Base-by-base conservation (phyloP, 345 rosid species). In the Boechera stricta region DNA sequence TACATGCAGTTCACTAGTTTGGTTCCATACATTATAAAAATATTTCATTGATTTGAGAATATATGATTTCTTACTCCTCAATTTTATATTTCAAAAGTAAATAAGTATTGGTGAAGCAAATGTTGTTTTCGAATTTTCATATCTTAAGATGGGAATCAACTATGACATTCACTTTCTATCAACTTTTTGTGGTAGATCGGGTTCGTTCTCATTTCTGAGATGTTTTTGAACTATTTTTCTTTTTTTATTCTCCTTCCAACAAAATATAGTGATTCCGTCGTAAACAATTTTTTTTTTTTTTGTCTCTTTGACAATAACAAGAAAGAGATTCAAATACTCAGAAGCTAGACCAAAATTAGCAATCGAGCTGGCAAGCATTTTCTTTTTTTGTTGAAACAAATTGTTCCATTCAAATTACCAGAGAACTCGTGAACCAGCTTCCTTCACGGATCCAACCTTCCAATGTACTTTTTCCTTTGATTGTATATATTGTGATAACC, bases 151-250 rank as follows among this genome's bases (percentile, higher is more conserved):
- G 26, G 55, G 72, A 66, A 76, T 76, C 68, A 76, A 68, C 35
- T 68, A 76, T 58, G 26, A 49, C 13, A 55, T 62, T 63, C 60
- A 71, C 72, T 64, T 69, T 76, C 69, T 60, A 61, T 68, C 74
- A 48, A 63, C 28, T 57, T 77, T 71, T 48, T 56, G 66, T 45
- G 72, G 76, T 71, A 55, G 54, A 77, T 77, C 67, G 67, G 51
- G 64, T 65, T 64, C 76, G 72, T 77, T 77, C 62, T 77, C 62
- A 64, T 71, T 71, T 71, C 31, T 28, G 63, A 49, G 48, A 77
- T 64, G 76, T 65, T 48, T 47, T 44, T 63, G 66, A 28, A 63
- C 56, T 63, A 11, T 53, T 21, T 39, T 61, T 41, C 6, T 10
- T 29, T 5, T 35, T 49, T 48, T 21, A 35, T 66, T 52, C 68